Base-by-base conservation (phyloP, 495 filamentous ascomycete genomes). In the Xylaria acuta region DNA sequence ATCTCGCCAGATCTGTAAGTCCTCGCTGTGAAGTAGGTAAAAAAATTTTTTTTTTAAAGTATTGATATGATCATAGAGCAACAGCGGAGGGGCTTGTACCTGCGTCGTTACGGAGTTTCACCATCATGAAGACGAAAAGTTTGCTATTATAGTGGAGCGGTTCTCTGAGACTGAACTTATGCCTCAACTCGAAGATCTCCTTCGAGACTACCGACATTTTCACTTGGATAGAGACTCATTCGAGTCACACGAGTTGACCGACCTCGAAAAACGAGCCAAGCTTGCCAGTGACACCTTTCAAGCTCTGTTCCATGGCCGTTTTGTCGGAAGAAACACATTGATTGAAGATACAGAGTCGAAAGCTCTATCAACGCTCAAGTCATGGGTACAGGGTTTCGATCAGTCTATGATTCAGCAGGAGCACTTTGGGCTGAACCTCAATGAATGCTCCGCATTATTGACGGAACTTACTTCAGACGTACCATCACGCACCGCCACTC, bases 41-140 rank as follows among this genome's bases (percentile, higher is more conserved):
- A n/a, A n/a, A n/a, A n/a, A n/a, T n/a, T n/a, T n/a, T n/a, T 11
- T 6, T 38, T 9, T 9, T 22, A 30, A 27, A 12, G 56, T 54
- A 49, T 25, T 69, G 8, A 69, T 40, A 53, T 27, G 1, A 27
- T 9, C 30, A 40, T 32, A 83, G 81, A 82, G 79, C 74, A 79
- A 75, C 67, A 75, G 72, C 62, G 81, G 80, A 43, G 53, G 56
- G 14, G 83, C 82, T 0, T 84, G 83, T 68, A 84, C 83, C 11
- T 83, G 81, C 56, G 81, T 80, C 9, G 82, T 80, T 7, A 85
- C 81, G 1, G 83, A 85, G 53, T 85, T 80, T 64, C 74, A 77
- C 51, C 77, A 77, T 75, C 82, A 84, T 62, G 73, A 78, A 11
- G 34, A 34, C 8, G 65, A 80, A 53, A 41, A 71, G 41, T 84